These are phyloP conservation scores for Podospora appendiculata DNA, from an alignment of 495 filamentous ascomycete species.

Conservation along the genomic window DNA sequence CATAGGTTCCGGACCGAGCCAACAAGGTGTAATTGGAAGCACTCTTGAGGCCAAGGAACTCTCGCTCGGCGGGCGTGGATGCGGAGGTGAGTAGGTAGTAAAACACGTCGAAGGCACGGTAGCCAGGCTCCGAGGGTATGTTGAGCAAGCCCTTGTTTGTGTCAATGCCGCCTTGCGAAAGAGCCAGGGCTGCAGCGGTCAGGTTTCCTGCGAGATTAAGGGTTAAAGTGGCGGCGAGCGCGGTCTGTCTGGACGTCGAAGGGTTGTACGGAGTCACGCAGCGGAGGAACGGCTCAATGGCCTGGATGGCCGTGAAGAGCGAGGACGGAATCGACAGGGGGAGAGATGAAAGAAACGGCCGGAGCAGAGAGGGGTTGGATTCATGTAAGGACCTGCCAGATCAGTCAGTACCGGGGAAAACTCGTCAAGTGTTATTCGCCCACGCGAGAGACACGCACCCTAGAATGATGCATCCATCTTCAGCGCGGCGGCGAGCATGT, in stretches of 20 bases:
- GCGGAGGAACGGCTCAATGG: constrained; percentile 75
- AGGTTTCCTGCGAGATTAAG: constrained; percentile 75
- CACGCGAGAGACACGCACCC: constrained; percentile 47
- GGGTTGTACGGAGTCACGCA: constrained; percentile 86
- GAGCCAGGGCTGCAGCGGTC: constrained; percentile 62
- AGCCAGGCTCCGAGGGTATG: constrained; percentile 70
- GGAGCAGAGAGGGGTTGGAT: constrained; percentile 76
- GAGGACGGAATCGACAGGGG: constrained; percentile 68
- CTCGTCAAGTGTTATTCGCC: neutral
- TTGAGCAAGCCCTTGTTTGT: constrained; percentile 73
- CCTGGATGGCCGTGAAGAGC: constrained; percentile 67
- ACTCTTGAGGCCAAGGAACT: constrained; percentile 81
- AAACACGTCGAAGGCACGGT: constrained; percentile 95
- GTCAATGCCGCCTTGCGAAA: constrained; percentile 85
- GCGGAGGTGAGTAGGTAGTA: constrained; percentile 90
- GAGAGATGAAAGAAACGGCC: constrained; percentile 71
- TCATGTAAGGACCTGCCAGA: constrained; percentile 68
- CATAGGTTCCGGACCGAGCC: constrained; percentile 74
- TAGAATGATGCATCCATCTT: constrained; percentile 89
- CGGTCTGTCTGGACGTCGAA: constrained; percentile 71
- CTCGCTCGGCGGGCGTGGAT: constrained; percentile 82
- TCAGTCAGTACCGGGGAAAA: constrained; percentile 1
- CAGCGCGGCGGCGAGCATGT: constrained; percentile 87
- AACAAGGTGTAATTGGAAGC: constrained; percentile 71
- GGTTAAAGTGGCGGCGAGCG: constrained; percentile 71